phyloP scores from a whole-genome alignment of 208 protist species.

The Acanthamoeba lenticulata region DNA sequence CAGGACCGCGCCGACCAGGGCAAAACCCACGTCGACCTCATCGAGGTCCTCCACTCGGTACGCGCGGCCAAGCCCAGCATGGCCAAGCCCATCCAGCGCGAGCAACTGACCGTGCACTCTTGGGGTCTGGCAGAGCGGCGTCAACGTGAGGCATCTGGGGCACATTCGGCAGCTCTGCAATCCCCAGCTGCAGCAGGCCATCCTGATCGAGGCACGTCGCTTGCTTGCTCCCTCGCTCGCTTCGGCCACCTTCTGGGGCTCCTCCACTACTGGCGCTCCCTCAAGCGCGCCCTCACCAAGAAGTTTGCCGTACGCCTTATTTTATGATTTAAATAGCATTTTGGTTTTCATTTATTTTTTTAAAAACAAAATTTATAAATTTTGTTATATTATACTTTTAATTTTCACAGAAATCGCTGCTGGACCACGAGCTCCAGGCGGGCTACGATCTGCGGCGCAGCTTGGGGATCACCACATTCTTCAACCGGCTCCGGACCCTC shows the following conservation, averaged over 20 bases:
- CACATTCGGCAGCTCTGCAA: conserved; percentile 23
- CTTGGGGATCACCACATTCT: neutral
- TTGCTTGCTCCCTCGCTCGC: neutral
- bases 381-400: neutral
- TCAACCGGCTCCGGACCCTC: neutral
- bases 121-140: conserved; percentile 65
- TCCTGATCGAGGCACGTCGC: conserved; percentile 34
- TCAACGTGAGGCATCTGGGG: conserved; percentile 76
- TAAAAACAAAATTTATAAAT: no score
- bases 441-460: neutral
- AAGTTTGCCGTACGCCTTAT: neutral
- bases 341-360: no score
- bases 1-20: neutral
- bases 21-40: neutral
- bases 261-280: neutral
- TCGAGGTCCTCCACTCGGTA: conserved; percentile 10
- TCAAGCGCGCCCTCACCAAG: neutral
- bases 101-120: no score
- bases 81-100: no score
- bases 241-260: no score
- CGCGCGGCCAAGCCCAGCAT: no score
- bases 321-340: no score
- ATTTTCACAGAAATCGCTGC: neutral
- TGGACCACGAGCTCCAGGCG: neutral
- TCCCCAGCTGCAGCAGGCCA: neutral